These are phyloP conservation scores for Arachnomyces sp. DNA, from an alignment of 2,329 filamentous ascomycete species.

Conservation along the genomic window DNA sequence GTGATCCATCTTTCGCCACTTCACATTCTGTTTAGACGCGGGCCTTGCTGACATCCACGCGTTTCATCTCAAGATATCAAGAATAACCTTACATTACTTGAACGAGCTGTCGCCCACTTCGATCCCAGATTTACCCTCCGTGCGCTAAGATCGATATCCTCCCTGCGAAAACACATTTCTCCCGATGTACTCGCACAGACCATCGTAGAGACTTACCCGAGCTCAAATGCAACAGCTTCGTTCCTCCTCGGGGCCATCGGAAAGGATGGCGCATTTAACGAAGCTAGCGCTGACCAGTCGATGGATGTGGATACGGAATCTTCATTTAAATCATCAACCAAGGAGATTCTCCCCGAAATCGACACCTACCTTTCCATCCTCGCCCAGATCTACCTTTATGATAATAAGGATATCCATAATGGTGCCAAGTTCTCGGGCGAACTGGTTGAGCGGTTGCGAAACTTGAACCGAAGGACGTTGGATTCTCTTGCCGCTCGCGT, in stretches of 20 bases:
- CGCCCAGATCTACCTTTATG: conserved; percentile 78
- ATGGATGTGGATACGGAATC: conserved; percentile 65
- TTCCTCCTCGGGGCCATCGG: conserved; percentile 62
- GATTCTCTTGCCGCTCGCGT: conserved; percentile 91
- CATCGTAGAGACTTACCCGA: conserved; percentile 70
- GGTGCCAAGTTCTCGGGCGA: conserved; percentile 78
- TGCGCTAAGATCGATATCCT: conserved; percentile 89
- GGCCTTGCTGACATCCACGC: background rate
- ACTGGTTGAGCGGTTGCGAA: conserved; percentile 75
- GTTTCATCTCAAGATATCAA: conserved; percentile 65
- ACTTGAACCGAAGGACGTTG: conserved; percentile 83
- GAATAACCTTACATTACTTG: conserved; percentile 82
- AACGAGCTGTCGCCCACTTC: conserved; percentile 85
- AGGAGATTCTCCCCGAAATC: conserved; percentile 76
- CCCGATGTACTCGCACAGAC: conserved; percentile 72
- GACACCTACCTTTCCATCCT: conserved; percentile 84
- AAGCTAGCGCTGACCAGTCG: conserved; percentile 49
- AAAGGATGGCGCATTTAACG: conserved; percentile 56
- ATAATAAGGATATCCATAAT: conserved; percentile 69
- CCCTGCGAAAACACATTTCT: conserved; percentile 82
- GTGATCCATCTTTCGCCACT: background rate
- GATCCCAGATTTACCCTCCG: conserved; percentile 91
- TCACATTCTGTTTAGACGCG: background rate
- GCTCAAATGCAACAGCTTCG: conserved; percentile 58
- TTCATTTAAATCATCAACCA: conserved; percentile 54